These are phyloP conservation scores for Camelina neglecta DNA, from an alignment of 345 rosid species.

Conservation along the genomic window DNA sequence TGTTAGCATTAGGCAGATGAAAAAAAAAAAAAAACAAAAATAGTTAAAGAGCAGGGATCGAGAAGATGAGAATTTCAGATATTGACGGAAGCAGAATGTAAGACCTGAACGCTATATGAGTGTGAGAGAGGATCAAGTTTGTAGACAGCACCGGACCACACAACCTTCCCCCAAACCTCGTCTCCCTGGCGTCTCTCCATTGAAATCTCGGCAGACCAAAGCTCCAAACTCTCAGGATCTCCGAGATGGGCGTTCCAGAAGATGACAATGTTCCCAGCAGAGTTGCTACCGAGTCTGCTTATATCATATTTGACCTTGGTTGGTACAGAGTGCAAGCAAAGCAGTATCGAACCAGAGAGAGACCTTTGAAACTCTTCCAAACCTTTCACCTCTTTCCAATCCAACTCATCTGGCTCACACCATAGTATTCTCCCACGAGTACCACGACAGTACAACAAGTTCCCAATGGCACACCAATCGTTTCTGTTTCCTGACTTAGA, in stretches of 20 bases:
- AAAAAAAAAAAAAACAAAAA: no score
- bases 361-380: background rate
- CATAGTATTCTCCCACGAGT: background rate
- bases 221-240: constrained; percentile 2
- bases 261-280: background rate
- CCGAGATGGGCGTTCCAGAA: background rate
- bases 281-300: background rate
- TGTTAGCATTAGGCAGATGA: no score
- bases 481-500: background rate
- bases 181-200: background rate
- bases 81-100: constrained; percentile 3
- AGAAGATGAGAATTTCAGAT: background rate
- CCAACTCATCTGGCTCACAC: background rate
- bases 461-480: background rate
- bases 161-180: constrained; percentile 14
- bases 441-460: background rate
- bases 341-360: no score
- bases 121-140: constrained; percentile 3
- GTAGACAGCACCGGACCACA: background rate
- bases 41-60: no score
- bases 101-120: background rate
- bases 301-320: background rate
- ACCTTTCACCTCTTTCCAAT: constrained; percentile 27
- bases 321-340: background rate
- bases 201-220: constrained; percentile 17